Base-by-base conservation (phyloP, 2,329 filamentous ascomycete genomes). In the Xylariaceae sp. region DNA sequence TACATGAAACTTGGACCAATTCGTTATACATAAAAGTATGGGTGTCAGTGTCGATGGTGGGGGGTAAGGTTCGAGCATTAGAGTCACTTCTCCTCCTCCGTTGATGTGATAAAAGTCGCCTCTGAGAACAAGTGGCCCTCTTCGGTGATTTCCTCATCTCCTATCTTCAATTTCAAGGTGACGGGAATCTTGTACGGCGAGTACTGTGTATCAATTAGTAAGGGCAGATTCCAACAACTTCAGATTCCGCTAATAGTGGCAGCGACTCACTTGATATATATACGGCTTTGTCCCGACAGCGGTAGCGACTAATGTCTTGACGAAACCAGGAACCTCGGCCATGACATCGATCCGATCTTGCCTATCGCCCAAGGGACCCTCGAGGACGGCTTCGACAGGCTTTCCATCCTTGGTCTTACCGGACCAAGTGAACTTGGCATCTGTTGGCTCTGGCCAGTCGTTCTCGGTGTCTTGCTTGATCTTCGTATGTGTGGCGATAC, bases 201-300 rank as follows among this genome's bases (percentile, higher is more conserved):
- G 70, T 85, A 97, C 87, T 96, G 57, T 15, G 5, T n/a, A 45
- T 56, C 42, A 58, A 60, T 64, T 55, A 66, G 53, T 12, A 30
- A 49, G 42, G 58, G 44, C 14, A 38, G 33, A n/a, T 14, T 14
- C 31, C 41, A 36, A 36, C 44, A 35, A 43, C 32, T n/a, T 10
- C 3, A 6, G 12, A 22, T 27, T 12, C 15, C 11, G 6, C 7
- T 4, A 27, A 5, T 27, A 7, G 22, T 7, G 22, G 22, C 22
- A 39, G 12, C 2, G 10, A 48, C 47, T 50, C 70, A 91, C 89
- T 79, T 95, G 94, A 73, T 96, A 99, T 62, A 99, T 97, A 70
- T 96, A 99, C 5, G 94, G 94, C 75, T 90, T 94, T 27, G 94
- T 95, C 55, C 94, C 94, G 3, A 86, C 90, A 11, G 92, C 89